Evolutionary conservation across 73 alveolate genomes (phyloP).

Genomic region (Symbiodinium pilosum): DNA sequence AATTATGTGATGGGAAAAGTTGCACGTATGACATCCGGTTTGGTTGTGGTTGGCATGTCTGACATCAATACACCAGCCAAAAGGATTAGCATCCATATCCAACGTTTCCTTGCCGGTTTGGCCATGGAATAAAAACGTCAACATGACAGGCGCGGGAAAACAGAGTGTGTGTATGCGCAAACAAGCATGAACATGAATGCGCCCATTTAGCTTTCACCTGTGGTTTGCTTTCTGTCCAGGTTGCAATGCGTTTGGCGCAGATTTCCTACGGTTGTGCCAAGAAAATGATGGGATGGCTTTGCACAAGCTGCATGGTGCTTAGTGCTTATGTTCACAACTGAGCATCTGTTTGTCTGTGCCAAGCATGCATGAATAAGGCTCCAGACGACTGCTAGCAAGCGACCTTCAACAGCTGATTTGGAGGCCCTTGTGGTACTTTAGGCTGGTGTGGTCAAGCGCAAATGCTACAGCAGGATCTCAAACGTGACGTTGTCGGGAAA

Average conservation of each 20-base stretch:
- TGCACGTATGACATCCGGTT: too few species aligned
- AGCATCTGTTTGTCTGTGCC: too few species aligned
- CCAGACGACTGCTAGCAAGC: neutral
- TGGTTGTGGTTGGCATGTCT: too few species aligned
- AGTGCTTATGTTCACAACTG: neutral
- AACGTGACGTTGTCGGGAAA: constrained; percentile 10
- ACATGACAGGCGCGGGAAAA: too few species aligned
- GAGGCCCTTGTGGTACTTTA: neutral
- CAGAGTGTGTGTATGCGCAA: too few species aligned
- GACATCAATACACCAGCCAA: too few species aligned
- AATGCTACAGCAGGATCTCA: neutral
- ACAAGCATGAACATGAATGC: too few species aligned
- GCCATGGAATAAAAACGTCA: too few species aligned
- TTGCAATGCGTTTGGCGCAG: constrained; percentile 14
- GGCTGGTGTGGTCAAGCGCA: neutral
- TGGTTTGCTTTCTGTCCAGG: neutral
- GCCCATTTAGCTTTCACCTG: too few species aligned
- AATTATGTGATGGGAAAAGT: too few species aligned
- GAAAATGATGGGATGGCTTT: constrained; percentile 19
- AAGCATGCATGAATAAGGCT: neutral
- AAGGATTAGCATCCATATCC: too few species aligned
- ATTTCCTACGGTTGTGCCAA: constrained; percentile 29
- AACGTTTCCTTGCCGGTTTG: too few species aligned
- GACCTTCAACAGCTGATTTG: neutral
- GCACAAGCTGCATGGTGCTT: constrained; percentile 21